Evolutionary conservation across 768 basidiomycete genomes (phyloP).

Genomic region (Suillus hirtellus): DNA sequence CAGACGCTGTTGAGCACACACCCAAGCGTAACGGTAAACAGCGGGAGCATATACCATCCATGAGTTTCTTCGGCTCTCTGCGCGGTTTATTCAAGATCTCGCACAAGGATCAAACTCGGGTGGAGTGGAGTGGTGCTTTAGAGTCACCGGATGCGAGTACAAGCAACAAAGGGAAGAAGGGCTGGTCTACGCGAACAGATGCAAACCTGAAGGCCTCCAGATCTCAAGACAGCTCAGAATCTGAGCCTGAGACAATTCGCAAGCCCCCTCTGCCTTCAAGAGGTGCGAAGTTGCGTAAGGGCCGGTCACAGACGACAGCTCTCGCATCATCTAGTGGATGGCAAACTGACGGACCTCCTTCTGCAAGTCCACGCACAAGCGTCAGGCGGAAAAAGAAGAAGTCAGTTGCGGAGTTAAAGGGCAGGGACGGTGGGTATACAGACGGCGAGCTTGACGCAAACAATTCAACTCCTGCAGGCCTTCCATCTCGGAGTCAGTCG

Average conservation of each 20-base stretch:
- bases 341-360: slow-evolving; percentile 18
- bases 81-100: slow-evolving; percentile 24
- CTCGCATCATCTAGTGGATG: slow-evolving; percentile 17
- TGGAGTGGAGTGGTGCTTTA: slow-evolving; percentile 16
- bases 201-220: slow-evolving; percentile 16
- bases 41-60: slow-evolving; percentile 25
- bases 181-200: slow-evolving; percentile 34
- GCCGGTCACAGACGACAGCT: slow-evolving; percentile 4
- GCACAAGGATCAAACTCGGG: slow-evolving; percentile 19
- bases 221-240: slow-evolving; percentile 18
- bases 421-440: slow-evolving; percentile 29
- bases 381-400: slow-evolving; percentile 19
- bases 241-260: slow-evolving; percentile 11
- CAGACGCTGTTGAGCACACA: slow-evolving; percentile 2
- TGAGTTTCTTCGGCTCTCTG: slow-evolving; percentile 27
- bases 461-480: not conserved
- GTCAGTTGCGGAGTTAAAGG: slow-evolving; percentile 28
- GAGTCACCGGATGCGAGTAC: slow-evolving; percentile 1
- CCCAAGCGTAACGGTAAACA: slow-evolving; percentile 2
- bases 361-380: slow-evolving; percentile 11
- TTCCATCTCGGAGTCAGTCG: slow-evolving; percentile 1
- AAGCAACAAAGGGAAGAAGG: not conserved
- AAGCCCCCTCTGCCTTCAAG: not conserved
- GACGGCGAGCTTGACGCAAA: slow-evolving; percentile 23
- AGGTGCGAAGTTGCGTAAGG: slow-evolving; percentile 17